phyloP scores from a whole-genome alignment of 345 rosid species.

The Balakata baccata region DNA sequence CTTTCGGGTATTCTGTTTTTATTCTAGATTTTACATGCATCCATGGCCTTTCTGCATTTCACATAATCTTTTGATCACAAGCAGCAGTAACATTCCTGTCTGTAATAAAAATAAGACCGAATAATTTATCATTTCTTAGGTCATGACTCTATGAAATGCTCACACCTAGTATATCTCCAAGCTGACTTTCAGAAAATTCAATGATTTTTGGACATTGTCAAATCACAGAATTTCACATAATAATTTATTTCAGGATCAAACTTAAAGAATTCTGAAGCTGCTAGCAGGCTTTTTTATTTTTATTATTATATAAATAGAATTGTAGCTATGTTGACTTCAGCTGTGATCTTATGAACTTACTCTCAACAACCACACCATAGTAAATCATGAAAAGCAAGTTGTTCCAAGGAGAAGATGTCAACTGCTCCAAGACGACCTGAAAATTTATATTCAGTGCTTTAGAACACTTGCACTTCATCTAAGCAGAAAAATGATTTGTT shows the following conservation, averaged over 20 bases:
- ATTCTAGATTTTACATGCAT: conserved; percentile 63
- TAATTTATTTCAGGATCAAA: too few species aligned
- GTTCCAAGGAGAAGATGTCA: conserved; percentile 87
- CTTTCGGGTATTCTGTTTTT: conserved; percentile 66
- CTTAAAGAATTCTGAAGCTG: too few species aligned
- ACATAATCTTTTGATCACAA: conserved; percentile 12
- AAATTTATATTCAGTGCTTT: conserved; percentile 13
- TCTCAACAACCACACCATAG: conserved; percentile 66
- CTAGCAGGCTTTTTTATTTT: too few species aligned
- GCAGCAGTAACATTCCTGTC: neutral
- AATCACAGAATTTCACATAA: neutral
- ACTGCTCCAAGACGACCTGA: conserved; percentile 72
- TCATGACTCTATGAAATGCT: conserved; percentile 4
- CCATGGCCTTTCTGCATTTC: conserved; percentile 79
- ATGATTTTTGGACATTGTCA: too few species aligned
- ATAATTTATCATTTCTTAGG: neutral
- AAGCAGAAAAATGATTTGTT: neutral
- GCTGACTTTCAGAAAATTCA: neutral
- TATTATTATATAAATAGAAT: neutral
- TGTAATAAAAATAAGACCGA: neutral
- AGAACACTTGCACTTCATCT: neutral
- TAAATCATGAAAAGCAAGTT: conserved; percentile 78
- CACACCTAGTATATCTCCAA: too few species aligned
- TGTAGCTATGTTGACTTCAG: neutral
- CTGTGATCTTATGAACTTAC: conserved; percentile 34